A percentile compares a stretch with the other conserved stretches of the same genome.
These are phyloP conservation scores for Amborella trichopoda DNA, from an alignment of 164 flowering plant genomes.

Conservation along the genomic window DNA sequence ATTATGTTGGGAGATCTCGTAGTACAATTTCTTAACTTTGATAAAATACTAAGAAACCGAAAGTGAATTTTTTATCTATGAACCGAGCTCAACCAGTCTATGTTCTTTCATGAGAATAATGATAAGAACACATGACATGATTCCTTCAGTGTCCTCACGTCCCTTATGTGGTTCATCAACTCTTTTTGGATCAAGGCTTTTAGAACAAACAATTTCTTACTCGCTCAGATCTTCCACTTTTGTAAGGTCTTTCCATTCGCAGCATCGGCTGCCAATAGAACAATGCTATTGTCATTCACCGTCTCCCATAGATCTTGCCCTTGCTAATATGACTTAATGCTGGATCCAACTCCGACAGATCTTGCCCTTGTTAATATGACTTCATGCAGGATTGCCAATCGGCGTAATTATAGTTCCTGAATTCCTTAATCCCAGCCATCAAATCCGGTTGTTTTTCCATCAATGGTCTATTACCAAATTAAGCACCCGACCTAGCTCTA, in stretches of 20 bases:
- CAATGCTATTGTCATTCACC: neutral
- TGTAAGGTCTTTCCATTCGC: neutral
- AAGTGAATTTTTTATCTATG: neutral
- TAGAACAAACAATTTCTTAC: neutral
- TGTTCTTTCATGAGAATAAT: neutral
- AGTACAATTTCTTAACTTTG: neutral
- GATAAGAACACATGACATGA: neutral
- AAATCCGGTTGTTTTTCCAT: too few relatives aligned
- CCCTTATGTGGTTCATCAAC: neutral
- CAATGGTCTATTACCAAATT: too few relatives aligned
- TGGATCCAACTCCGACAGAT: too few relatives aligned
- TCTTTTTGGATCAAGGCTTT: neutral
- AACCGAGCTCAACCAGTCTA: neutral
- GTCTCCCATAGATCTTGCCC: neutral
- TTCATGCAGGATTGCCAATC: neutral
- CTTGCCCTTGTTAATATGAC: too few relatives aligned
- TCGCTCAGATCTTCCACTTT: neutral
- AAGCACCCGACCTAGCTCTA: too few relatives aligned
- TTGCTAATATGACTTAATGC: too few relatives aligned
- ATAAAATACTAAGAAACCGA: neutral
- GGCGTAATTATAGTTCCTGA: neutral
- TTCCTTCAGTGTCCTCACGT: neutral
- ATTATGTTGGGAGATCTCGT: neutral
- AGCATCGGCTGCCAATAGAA: neutral
- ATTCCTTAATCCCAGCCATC: neutral